These are phyloP conservation scores for Microsporum ferrugineum DNA, from an alignment of 2,329 filamentous ascomycete species.

Conservation along the genomic window DNA sequence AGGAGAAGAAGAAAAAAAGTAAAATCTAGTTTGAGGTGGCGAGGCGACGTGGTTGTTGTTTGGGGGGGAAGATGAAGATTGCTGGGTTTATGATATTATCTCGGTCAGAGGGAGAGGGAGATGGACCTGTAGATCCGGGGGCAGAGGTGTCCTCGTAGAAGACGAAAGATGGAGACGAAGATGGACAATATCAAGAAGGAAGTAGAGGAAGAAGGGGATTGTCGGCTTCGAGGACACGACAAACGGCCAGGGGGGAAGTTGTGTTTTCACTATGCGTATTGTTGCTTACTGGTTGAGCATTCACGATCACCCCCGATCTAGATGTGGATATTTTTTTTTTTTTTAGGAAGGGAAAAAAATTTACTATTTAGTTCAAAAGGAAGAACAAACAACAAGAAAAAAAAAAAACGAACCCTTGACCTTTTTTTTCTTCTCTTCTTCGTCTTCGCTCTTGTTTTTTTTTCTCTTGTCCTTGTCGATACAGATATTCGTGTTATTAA, in stretches of 20 bases:
- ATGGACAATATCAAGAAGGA: background rate
- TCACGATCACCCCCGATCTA: background rate
- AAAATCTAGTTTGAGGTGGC: slow-evolving; percentile 5
- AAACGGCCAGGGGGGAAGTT: background rate
- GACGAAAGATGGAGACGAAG: background rate
- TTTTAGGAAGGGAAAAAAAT: background rate
- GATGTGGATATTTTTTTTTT: slow-evolving; percentile 2
- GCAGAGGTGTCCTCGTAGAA: background rate
- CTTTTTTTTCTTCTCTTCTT: background rate
- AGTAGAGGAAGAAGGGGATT: background rate
- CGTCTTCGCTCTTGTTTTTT: background rate
- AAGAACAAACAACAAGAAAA: background rate
- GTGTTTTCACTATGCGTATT: background rate
- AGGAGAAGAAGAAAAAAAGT: background rate
- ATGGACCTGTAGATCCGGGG: background rate
- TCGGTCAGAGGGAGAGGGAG: background rate
- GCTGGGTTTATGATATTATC: background rate
- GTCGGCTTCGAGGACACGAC: background rate
- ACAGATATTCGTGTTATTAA: background rate
- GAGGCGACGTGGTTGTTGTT: background rate
- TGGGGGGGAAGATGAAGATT: background rate
- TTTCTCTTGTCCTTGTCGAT: background rate
- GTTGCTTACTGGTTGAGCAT: background rate
- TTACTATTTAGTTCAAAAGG: background rate
- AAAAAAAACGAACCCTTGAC: background rate